phyloP scores from a whole-genome alignment of 1,284 basidiomycete species.

The Malassezia arunalokei region DNA sequence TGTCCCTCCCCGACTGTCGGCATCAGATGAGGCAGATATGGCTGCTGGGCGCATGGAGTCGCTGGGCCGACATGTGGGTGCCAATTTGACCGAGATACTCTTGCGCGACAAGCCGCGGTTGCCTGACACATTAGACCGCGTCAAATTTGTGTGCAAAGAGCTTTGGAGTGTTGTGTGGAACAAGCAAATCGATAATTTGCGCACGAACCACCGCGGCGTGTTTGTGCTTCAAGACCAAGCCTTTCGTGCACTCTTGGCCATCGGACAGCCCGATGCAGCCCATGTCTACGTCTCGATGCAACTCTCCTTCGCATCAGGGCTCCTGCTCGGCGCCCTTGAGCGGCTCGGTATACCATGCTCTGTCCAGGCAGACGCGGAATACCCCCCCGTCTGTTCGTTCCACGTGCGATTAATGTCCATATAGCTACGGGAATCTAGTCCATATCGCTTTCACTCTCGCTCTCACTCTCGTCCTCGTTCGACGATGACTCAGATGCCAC shows the following conservation, averaged over 20 bases:
- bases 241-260: conserved; percentile 67
- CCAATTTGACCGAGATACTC: conserved; percentile 71
- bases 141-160: conserved; percentile 94
- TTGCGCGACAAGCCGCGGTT: conserved; percentile 64
- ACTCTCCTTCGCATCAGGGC: conserved; percentile 14
- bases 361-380: conserved; percentile 9
- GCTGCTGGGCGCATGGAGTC: conserved; percentile 61
- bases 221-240: conserved; percentile 83
- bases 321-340: conserved; percentile 16
- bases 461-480: conserved; percentile 23
- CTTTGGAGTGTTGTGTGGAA: conserved; percentile 77
- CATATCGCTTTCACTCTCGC: conserved; percentile 24
- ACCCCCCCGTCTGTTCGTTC: conserved; percentile 12
- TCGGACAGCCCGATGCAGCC: conserved; percentile 39
- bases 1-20: conserved; percentile 5
- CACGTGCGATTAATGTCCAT: not conserved
- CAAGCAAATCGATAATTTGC: conserved; percentile 85
- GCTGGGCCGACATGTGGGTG: conserved; percentile 75
- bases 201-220: conserved; percentile 84
- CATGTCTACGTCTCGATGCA: conserved; percentile 6
- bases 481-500: conserved; percentile 39
- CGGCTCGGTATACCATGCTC: conserved; percentile 13
- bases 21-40: conserved; percentile 43
- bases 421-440: conserved; percentile 9
- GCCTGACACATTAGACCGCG: conserved; percentile 68